Base-by-base conservation (phyloP, 805 yeast species). In the Dipodascus geniculatus region DNA sequence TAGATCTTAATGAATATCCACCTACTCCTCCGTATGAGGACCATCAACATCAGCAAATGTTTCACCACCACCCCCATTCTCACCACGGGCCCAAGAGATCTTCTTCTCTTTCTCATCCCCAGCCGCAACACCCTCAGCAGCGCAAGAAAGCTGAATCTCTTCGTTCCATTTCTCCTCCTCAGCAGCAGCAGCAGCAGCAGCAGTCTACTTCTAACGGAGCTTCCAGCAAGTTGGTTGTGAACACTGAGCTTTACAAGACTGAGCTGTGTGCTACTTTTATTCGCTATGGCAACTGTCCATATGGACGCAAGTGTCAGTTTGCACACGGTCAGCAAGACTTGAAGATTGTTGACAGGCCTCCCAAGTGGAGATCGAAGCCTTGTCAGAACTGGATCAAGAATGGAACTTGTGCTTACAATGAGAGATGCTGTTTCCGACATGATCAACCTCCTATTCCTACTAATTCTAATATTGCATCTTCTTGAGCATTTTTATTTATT, bases 241-340 rank as follows among this genome's bases (percentile, higher is more conserved):
- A 83, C 66, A 81, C 86, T 31, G 84, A 79, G 59, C 74, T 89
- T 42, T 89, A 87, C 77, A 89, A 89, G 71, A 90, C 97, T 0
- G 97, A 89, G 68, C 74, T 90, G 54, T 89, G 97, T 68, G 84
- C 82, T 42, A 83, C 90, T 23, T 89, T 76, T 65, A 78, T 81
- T 64, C 80, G 78, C 61, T 77, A 80, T 58, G 81, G 81, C 22
- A 63, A 67, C 51, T 89, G 97, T 67, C 96, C 95, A 16, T 89
- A 89, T 66, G 96, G 95, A 1, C 76, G 78, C 59, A 89, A 89
- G 71, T 89, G 97, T 68, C 96, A 89, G 71, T 89, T 89, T 75
- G 96, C 96, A 3, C 97, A 89, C 65, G 96, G 97, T 19, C 74
- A 78, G 42, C 71, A 76, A 53, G 96, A 89, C 67, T 72, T 89